Percentiles rank a stretch among this genome's conserved stretches.
These are phyloP conservation scores for Fusarium xylarioides DNA, from an alignment of 2,329 filamentous ascomycete species.

Conservation along the genomic window DNA sequence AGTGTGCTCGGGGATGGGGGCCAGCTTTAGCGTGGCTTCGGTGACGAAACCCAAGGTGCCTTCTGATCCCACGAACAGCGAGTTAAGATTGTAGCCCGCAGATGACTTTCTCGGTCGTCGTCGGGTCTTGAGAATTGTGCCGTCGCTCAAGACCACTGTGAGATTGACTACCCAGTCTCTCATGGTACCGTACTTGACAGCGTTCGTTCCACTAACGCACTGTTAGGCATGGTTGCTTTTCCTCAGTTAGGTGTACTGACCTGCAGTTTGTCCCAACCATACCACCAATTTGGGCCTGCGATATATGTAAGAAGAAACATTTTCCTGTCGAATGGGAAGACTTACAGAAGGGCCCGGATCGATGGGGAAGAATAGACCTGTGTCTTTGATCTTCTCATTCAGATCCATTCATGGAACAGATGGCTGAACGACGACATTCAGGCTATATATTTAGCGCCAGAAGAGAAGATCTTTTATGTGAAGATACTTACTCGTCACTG, in stretches of 20 bases:
- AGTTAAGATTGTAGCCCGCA: conserved; percentile 84
- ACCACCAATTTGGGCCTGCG: conserved; percentile 75
- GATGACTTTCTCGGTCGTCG: conserved; percentile 79
- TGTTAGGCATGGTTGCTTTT: accelerated
- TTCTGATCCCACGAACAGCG: conserved; percentile 82
- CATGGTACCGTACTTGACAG: conserved; percentile 85
- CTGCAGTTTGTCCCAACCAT: conserved; percentile 84
- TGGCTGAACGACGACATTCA: conserved; percentile 92
- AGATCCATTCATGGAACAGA: conserved; percentile 89
- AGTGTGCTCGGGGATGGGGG: conserved; percentile 77
- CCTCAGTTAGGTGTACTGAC: accelerated
- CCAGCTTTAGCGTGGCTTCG: conserved; percentile 82
- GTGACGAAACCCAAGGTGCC: conserved; percentile 84
- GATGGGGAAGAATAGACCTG: conserved; percentile 88
- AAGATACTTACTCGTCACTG: conserved; percentile 73
- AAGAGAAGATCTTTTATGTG: too few relatives aligned
- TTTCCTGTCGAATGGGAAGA: accelerated
- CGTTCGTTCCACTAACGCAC: conserved; percentile 69
- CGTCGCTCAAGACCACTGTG: conserved; percentile 82
- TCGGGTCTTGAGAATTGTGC: conserved; percentile 80
- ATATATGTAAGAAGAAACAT: conserved; percentile 50
- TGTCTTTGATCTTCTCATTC: conserved; percentile 74
- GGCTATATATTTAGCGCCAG: too few relatives aligned
- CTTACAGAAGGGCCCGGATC: conserved; percentile 69
- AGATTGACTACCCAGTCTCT: conserved; percentile 90